Percentiles rank a stretch among this genome's conserved stretches.
These are phyloP conservation scores for Mycena sanguinolenta DNA, from an alignment of 768 basidiomycete species.

Conservation along the genomic window DNA sequence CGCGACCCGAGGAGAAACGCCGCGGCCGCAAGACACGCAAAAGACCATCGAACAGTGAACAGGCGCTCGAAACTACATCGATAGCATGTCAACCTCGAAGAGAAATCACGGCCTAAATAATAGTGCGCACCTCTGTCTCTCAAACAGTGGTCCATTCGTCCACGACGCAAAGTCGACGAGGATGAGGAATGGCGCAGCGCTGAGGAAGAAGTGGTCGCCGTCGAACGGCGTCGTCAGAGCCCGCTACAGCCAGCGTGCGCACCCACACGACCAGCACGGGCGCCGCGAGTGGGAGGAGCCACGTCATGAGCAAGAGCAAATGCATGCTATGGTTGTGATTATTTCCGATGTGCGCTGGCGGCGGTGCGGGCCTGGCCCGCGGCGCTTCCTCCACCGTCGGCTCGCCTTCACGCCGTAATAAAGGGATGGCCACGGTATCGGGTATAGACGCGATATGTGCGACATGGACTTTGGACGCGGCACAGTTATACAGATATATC, in stretches of 20 bases:
- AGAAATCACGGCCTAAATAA: neutral
- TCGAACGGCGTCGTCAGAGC: conserved; percentile 84
- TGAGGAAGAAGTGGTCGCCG: conserved; percentile 82
- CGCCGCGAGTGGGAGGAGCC: conserved; percentile 82
- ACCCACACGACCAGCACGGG: conserved; percentile 92
- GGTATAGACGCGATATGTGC: conserved; percentile 29
- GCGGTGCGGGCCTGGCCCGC: conserved; percentile 15
- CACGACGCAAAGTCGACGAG: conserved; percentile 74
- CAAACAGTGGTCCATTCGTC: conserved; percentile 57
- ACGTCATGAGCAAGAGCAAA: conserved; percentile 81
- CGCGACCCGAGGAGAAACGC: conserved; percentile 81
- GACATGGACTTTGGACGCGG: conserved; percentile 46
- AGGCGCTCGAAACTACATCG: conserved; percentile 53
- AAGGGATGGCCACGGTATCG: conserved; percentile 40
- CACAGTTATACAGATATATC: conserved; percentile 81
- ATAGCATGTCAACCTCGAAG: conserved; percentile 25
- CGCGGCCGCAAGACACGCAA: conserved; percentile 60
- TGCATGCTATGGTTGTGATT: conserved; percentile 69
- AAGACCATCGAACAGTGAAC: conserved; percentile 66
- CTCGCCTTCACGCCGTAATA: conserved; percentile 36
- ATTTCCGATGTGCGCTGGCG: conserved; percentile 39
- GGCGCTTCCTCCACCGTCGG: conserved; percentile 11
- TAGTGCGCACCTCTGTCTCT: conserved; percentile 55
- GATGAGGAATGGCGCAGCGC: conserved; percentile 73
- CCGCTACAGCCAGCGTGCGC: conserved; percentile 85